Evolutionary conservation across 2,329 filamentous ascomycete species (phyloP), one percentile per base, ranked within the genome.

Genomic region (Periconia sp.): DNA sequence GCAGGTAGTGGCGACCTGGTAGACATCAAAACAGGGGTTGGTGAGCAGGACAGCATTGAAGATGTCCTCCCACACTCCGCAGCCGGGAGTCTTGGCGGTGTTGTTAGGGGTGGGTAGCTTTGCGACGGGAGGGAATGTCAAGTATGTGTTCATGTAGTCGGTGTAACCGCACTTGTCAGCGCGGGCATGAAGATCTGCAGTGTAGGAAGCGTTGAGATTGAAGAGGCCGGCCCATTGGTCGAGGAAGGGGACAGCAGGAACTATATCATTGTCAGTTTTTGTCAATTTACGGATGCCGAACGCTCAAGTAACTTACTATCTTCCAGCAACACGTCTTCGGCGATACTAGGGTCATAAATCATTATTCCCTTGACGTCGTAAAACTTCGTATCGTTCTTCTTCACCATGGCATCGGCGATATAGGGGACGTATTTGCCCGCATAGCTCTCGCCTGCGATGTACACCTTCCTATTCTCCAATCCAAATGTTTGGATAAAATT

Each of bases 21-120:
- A 94, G 11, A 90, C 77, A 69, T 91, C 85, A 74, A 89, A 95
- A 77, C 91, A 94, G 0, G 90, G 90, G 74, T 94, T 94, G 33
- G 84, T 72, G 1, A 76, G 65, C 5, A 77, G 57, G 8, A 81
- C 81, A 30, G 84, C 86, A 0, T 77, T 60, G 61, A 76, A 77
- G 30, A 90, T 81, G 19, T 81, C 75, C 53, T 80, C 70, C 62
- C 81, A 88, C 18, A 90, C 64, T 47, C 79, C 77, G 68, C 89
- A 92, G 3, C 77, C 80, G 0, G 74, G 65, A n/a, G 68, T 60
- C 0, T 74, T 74, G 35, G 74, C 60, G 23, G 76, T 71, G 47
- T 57, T 80, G 6, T 84, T 79, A 30, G 77, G 74, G 0, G 68
- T 69, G 0, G 86, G 87, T 17, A 90, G 79, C 3, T 79, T 77